Conservation (phyloP, 1,284 basidiomycete genomes). For the Pseudozyma flocculosa region DNA sequence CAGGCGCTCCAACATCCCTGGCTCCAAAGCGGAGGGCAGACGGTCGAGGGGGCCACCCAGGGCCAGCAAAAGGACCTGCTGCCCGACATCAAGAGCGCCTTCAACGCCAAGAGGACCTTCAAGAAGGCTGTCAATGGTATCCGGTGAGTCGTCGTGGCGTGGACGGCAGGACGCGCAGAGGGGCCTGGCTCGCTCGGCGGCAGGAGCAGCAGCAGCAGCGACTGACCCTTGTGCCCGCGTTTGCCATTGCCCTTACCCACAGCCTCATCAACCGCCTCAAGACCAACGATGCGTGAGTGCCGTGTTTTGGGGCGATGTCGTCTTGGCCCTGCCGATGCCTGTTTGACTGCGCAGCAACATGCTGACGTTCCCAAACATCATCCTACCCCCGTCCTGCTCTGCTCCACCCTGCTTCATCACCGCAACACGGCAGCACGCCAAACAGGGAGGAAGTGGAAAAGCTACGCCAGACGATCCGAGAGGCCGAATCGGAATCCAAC, state of each 20-base stretch:
- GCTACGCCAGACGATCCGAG: conserved; percentile 29
- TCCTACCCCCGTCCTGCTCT: too few relatives aligned
- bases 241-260: too few relatives aligned
- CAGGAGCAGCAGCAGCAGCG: too few relatives aligned
- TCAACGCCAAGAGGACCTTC: conserved; percentile 56
- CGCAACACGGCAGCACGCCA: not conserved
- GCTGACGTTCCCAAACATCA: too few relatives aligned
- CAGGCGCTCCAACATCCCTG: conserved; percentile 51
- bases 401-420: too few relatives aligned
- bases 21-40: conserved; percentile 23
- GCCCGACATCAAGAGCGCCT: conserved; percentile 56
- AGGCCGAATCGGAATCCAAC: conserved; percentile 30
- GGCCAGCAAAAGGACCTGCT: conserved; percentile 48
- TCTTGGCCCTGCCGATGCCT: too few relatives aligned
- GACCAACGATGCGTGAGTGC: conserved; percentile 14
- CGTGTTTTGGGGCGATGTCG: too few relatives aligned
- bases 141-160: conserved; percentile 11
- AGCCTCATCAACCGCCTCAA: conserved; percentile 38
- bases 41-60: not conserved
- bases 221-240: too few relatives aligned
- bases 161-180: not conserved
- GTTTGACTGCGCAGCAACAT: too few relatives aligned
- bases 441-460: conserved; percentile 34
- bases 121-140: conserved; percentile 56
- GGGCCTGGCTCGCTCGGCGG: too few relatives aligned